Evolutionary conservation across 73 alveolate species (phyloP).

Genomic region (Paramecium tetraurelia): DNA sequence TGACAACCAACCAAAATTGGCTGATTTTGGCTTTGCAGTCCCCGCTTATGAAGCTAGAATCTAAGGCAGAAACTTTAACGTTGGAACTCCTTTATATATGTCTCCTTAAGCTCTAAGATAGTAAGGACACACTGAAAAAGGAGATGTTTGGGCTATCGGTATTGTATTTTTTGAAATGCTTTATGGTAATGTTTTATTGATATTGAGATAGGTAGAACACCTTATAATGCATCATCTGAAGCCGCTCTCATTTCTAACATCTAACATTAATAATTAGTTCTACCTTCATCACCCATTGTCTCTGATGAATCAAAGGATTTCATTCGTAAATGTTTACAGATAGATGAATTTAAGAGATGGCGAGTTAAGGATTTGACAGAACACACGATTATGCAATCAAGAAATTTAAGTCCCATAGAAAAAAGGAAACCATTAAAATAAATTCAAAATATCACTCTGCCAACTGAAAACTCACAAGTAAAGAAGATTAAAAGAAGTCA

Average conservation of each 20-base stretch:
- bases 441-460: neutral
- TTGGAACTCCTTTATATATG: slow-evolving; percentile 61
- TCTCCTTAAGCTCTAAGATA: slow-evolving; percentile 51
- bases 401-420: neutral
- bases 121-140: slow-evolving; percentile 47
- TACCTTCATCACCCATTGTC: slow-evolving; percentile 17
- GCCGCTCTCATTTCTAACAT: slow-evolving; percentile 28
- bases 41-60: slow-evolving; percentile 52
- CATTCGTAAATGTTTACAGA: neutral
- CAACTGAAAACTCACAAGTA: neutral
- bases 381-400: neutral
- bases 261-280: neutral
- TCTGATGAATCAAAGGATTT: neutral
- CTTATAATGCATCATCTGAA: slow-evolving; percentile 29
- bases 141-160: slow-evolving; percentile 68
- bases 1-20: slow-evolving; percentile 48
- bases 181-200: neutral
- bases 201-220: slow-evolving; percentile 2
- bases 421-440: neutral
- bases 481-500: neutral
- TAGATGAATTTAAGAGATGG: neutral
- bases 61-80: slow-evolving; percentile 41
- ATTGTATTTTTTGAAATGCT: slow-evolving; percentile 55
- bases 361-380: neutral
- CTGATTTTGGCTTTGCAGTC: slow-evolving; percentile 57